phyloP scores from a whole-genome alignment of 108 stramenopile species.

The Fragilariopsis cylindrus region DNA sequence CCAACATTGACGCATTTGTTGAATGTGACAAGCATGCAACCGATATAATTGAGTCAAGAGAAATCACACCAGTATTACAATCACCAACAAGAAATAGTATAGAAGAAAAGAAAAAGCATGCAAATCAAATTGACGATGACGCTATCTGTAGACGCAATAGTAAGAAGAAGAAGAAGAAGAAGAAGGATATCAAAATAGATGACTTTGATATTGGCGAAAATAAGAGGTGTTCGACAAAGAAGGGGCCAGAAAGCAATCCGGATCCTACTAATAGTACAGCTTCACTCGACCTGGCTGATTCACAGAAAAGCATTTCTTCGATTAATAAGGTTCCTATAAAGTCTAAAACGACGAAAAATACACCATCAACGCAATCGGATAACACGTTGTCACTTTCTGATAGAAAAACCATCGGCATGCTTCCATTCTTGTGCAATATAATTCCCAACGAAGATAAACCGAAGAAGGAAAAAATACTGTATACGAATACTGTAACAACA shows the following conservation, averaged over 20 bases:
- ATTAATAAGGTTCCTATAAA: not conserved
- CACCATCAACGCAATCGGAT: too few relatives aligned
- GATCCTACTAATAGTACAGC: not conserved
- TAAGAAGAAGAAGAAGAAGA: not conserved
- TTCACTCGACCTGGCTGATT: not conserved
- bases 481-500: too few relatives aligned
- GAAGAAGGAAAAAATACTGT: too few relatives aligned
- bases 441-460: too few relatives aligned
- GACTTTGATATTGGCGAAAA: not conserved
- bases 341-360: too few relatives aligned
- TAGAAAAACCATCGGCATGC: too few relatives aligned
- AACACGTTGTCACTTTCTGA: too few relatives aligned
- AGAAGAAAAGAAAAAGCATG: not conserved
- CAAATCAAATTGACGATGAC: not conserved
- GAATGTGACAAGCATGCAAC: not conserved
- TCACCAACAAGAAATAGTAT: too few relatives aligned
- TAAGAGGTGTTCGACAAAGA: not conserved
- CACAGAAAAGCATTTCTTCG: not conserved
- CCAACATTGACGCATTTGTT: not conserved
- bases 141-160: not conserved
- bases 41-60: not conserved
- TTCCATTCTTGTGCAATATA: too few relatives aligned
- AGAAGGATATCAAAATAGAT: not conserved
- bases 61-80: not conserved
- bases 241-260: not conserved